Evolutionary conservation across 2,329 filamentous ascomycete species (phyloP).

Genomic region (Aspergillus pseudonomiae): DNA sequence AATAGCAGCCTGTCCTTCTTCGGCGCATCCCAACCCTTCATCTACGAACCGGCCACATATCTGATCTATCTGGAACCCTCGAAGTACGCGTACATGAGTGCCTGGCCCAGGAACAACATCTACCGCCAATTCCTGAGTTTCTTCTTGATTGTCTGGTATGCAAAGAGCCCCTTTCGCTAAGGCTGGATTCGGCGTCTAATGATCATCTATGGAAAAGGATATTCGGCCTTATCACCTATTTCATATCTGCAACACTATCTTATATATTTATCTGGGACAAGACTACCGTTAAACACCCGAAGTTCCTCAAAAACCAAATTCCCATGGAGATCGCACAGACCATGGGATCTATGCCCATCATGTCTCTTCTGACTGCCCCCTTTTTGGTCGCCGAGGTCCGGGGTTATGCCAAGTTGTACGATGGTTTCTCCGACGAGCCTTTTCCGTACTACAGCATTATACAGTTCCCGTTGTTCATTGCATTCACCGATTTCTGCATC

Average conservation of each 20-base stretch:
- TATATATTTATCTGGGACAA: conserved; percentile 93
- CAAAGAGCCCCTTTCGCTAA: conserved; percentile 16
- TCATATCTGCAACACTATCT: conserved; percentile 77
- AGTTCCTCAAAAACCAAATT: conserved; percentile 94
- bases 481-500: conserved; percentile 87
- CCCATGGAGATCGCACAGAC: conserved; percentile 82
- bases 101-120: conserved; percentile 75
- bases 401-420: conserved; percentile 86
- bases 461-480: conserved; percentile 85
- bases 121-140: conserved; percentile 74
- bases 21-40: conserved; percentile 47
- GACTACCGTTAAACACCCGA: conserved; percentile 82
- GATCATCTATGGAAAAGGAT: conserved; percentile 60
- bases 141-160: conserved; percentile 84
- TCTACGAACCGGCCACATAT: conserved; percentile 71
- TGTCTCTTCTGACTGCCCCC: conserved; percentile 78
- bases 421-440: conserved; percentile 73
- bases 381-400: conserved; percentile 82
- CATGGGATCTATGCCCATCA: conserved; percentile 73
- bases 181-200: conserved; percentile 9
- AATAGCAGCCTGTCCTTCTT: conserved; percentile 61
- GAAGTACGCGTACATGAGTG: conserved; percentile 76
- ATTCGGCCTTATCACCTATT: conserved; percentile 84
- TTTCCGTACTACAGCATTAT: conserved; percentile 75
- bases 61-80: conserved; percentile 72